Evolutionary conservation across 768 basidiomycete species (phyloP).

Genomic region (Trametes meyenii): DNA sequence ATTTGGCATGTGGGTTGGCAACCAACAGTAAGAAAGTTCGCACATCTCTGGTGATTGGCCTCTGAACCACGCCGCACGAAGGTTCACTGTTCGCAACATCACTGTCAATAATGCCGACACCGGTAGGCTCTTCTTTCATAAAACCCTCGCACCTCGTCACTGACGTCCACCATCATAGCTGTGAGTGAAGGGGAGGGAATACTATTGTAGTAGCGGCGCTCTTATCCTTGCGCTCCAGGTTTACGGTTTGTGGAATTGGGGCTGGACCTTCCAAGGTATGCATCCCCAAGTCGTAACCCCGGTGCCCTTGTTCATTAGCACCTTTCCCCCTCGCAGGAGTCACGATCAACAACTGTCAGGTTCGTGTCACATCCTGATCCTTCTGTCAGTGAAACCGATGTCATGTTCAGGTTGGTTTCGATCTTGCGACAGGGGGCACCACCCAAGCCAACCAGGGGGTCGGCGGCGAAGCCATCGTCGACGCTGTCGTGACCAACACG

Average conservation of each 20-base stretch:
- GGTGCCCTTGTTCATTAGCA: background rate
- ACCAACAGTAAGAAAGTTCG: constrained; percentile 61
- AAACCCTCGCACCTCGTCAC: background rate
- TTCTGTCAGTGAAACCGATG: background rate
- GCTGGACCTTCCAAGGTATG: constrained; percentile 54
- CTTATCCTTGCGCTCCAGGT: constrained; percentile 12
- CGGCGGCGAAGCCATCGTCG: constrained; percentile 64
- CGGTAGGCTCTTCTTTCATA: constrained; percentile 31
- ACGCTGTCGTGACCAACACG: constrained; percentile 62
- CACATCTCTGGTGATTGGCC: background rate
- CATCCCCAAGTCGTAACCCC: too few relatives aligned
- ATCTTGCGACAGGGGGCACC: constrained; percentile 23
- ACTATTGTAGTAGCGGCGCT: background rate
- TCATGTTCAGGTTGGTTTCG: constrained; percentile 27
- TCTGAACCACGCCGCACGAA: constrained; percentile 21
- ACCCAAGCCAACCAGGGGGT: constrained; percentile 37
- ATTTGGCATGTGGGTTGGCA: constrained; percentile 53
- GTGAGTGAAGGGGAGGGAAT: background rate
- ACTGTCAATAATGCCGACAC: constrained; percentile 52
- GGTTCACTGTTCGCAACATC: constrained; percentile 67
- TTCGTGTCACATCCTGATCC: constrained; percentile 25
- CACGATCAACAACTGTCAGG: constrained; percentile 42
- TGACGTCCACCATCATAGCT: background rate
- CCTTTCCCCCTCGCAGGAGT: constrained; percentile 29
- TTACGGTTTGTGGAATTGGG: constrained; percentile 35